Conservation (phyloP, 768 basidiomycete species). For the Trametes punicea region DNA sequence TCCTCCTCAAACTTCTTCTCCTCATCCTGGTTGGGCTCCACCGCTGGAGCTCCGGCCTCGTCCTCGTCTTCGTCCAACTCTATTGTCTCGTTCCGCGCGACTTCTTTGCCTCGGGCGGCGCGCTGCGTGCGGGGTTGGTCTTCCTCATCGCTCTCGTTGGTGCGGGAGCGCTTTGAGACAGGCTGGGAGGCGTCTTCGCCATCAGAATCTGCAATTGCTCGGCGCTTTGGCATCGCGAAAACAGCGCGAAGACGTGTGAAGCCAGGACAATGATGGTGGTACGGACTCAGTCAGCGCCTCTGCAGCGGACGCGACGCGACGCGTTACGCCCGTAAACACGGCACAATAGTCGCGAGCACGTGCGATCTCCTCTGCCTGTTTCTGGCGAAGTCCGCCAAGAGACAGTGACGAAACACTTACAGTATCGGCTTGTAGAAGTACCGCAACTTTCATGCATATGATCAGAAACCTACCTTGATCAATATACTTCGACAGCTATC, state of each 20-base stretch:
- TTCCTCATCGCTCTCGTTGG: slow-evolving; percentile 37
- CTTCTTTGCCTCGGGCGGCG: slow-evolving; percentile 25
- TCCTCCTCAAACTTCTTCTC: slow-evolving; percentile 66
- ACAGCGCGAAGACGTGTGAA: not conserved
- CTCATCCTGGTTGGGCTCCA: slow-evolving; percentile 44
- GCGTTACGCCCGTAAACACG: slow-evolving; percentile 18
- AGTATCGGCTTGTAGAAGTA: too few relatives aligned
- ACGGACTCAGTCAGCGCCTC: not conserved
- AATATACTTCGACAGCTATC: too few relatives aligned
- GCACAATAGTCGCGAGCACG: slow-evolving; percentile 8
- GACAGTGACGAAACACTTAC: too few relatives aligned
- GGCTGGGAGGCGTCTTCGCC: slow-evolving; percentile 35
- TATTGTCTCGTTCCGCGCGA: slow-evolving; percentile 29
- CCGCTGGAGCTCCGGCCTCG: slow-evolving; percentile 32
- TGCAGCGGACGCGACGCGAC: slow-evolving; percentile 24
- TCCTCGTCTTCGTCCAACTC: slow-evolving; percentile 34
- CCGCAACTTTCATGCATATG: too few relatives aligned
- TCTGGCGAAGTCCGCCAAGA: too few relatives aligned
- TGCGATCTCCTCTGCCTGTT: not conserved
- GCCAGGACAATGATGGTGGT: not conserved
- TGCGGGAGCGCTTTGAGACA: slow-evolving; percentile 43
- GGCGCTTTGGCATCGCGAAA: slow-evolving; percentile 53
- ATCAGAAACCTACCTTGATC: too few relatives aligned
- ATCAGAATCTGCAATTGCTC: slow-evolving; percentile 41
- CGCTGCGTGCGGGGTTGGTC: slow-evolving; percentile 15